Percentiles rank a stretch among this genome's conserved stretches.
These are phyloP conservation scores for Aspergillus jensenii DNA, from an alignment of 2,329 filamentous ascomycete species.

Conservation along the genomic window DNA sequence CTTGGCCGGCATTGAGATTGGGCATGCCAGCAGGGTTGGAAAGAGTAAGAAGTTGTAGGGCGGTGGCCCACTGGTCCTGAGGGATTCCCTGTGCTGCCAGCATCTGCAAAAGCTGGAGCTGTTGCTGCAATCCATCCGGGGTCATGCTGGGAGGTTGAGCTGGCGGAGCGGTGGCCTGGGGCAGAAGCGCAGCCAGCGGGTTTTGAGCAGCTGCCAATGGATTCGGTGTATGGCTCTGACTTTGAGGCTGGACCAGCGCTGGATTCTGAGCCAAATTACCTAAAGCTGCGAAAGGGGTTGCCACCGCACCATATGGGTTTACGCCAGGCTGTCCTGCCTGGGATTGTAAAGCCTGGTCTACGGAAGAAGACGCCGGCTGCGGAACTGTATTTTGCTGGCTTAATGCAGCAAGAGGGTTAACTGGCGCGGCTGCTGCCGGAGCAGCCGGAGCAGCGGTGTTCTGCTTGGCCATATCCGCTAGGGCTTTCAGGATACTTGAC, in stretches of 20 bases:
- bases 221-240: conserved; percentile 42
- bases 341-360: conserved; percentile 45
- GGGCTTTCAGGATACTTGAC: conserved; percentile 70
- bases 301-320: conserved; percentile 55
- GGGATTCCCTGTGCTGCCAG: conserved; percentile 73
- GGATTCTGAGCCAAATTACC: conserved; percentile 40
- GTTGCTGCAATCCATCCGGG: conserved; percentile 61
- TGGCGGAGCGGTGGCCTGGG: conserved; percentile 34
- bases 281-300: conserved; percentile 49
- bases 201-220: conserved; percentile 41
- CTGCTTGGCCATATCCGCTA: conserved; percentile 78
- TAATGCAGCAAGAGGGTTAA: conserved; percentile 52
- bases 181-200: conserved; percentile 44
- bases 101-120: conserved; percentile 72
- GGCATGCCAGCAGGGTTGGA: conserved; percentile 36
- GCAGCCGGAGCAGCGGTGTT: conserved; percentile 56
- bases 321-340: conserved; percentile 55
- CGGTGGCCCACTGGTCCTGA: conserved; percentile 70
- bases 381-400: conserved; percentile 46
- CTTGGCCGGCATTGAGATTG: conserved; percentile 36
- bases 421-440: conserved; percentile 35
- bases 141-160: conserved; percentile 29
- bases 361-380: conserved; percentile 42
- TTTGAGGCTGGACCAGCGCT: conserved; percentile 38
- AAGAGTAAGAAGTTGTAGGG: conserved; percentile 52